phyloP scores from a whole-genome alignment of 352 stramenopile genomes.

The Globisporangium uncinulatum region DNA sequence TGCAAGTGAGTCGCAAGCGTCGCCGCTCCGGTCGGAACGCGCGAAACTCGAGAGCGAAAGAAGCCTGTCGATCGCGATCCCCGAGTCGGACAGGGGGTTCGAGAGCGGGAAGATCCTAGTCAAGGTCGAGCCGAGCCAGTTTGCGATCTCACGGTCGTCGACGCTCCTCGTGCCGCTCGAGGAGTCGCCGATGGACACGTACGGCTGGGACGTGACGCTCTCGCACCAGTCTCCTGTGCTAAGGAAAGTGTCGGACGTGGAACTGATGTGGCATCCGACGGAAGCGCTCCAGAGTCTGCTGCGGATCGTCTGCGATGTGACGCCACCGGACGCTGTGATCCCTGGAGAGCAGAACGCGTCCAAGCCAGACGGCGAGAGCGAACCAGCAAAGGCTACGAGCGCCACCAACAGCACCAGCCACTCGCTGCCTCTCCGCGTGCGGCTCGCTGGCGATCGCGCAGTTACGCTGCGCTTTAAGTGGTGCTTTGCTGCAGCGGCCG shows the following conservation, averaged over 20 bases:
- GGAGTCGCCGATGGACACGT: constrained; percentile 56
- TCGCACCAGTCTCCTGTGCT: constrained; percentile 25
- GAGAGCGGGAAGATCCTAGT: constrained; percentile 14
- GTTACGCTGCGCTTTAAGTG: constrained; percentile 51
- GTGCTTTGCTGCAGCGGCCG: constrained; percentile 54
- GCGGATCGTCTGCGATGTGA: constrained; percentile 34
- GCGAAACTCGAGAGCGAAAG: constrained; percentile 3
- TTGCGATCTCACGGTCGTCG: constrained; percentile 34
- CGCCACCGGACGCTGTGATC: constrained; percentile 26
- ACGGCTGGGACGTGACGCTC: constrained; percentile 47
- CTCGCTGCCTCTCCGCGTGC: constrained; percentile 34
- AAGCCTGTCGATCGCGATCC: constrained; percentile 11
- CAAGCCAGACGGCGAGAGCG: not conserved
- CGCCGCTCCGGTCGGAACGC: constrained; percentile 3
- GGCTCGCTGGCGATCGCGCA: constrained; percentile 24
- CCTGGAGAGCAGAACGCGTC: constrained; percentile 8
- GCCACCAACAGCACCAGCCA: constrained; percentile 4
- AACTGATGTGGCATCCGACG: constrained; percentile 53
- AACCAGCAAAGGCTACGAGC: not conserved
- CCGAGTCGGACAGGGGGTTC: constrained; percentile 9
- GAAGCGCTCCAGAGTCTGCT: constrained; percentile 49
- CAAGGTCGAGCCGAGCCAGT: constrained; percentile 30
- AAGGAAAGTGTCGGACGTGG: constrained; percentile 22
- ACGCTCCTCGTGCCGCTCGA: constrained; percentile 68
- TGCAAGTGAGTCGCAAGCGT: not conserved